Base-by-base conservation (phyloP, 495 filamentous ascomycete genomes). In the Penicillium longicatenatum region DNA sequence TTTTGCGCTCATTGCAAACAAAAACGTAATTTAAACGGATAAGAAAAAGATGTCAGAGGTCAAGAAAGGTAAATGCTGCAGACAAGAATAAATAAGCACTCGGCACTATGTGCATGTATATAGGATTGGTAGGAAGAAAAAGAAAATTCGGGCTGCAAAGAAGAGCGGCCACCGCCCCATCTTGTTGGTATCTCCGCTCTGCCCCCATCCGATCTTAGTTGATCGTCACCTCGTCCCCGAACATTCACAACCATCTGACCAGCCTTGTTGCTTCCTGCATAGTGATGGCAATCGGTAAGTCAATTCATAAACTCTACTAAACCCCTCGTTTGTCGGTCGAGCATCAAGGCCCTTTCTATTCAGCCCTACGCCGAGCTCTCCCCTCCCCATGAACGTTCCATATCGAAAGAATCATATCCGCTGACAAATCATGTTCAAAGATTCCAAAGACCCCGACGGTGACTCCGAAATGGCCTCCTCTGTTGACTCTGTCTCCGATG, bases 401-500 rank as follows among this genome's bases (percentile, higher is more conserved):
- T 39, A n/a, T 17, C 14, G 37, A 16, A 39, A 39, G 12, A 17
- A n/a, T 4, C 16, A 6, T n/a, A 45, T 43, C 58, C 12, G 45
- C 24, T 48, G 16, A 48, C 42, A 31, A 48, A 60, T 55, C 9
- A 37, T 45, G 21, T 14, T 10, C 14, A 47, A 39, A 66, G 67
- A 67, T 16, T 53, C 61, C 5, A 55, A 52, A 75, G 81, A 85
- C 58, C 68, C 61, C 53, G 82, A 84, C 70, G 81, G 82, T 11
- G 82, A 86, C 67, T 82, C 79, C 44, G 75, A 77, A 57, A 86
- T 86, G 84, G 75, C 78, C 29, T 82, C 81, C 19, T 84, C 80
- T 14, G 70, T 70, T 11, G 77, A 75, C 41, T 75, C 75, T 37
- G 64, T 68, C 57, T 70, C 66, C 41, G 68, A 77, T 53, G 68